These are phyloP conservation scores for Candida fluviatilis DNA, from an alignment of 805 yeast genomes.

Conservation along the genomic window DNA sequence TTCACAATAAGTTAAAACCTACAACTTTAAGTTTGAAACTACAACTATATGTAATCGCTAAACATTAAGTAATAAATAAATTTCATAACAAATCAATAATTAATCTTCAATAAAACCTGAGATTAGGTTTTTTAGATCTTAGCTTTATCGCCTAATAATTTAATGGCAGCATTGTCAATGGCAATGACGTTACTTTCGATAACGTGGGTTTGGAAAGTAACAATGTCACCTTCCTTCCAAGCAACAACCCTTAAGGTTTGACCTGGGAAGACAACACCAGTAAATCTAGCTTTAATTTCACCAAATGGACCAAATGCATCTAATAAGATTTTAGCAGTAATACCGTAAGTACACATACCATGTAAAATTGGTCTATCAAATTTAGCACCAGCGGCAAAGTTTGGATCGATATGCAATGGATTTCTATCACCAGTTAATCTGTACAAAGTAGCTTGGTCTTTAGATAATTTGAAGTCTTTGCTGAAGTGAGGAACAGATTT, in stretches of 20 bases:
- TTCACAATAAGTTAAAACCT: no score
- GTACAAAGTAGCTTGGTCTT: conserved; percentile 83
- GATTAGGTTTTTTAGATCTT: conserved; percentile 23
- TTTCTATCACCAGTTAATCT: conserved; percentile 91
- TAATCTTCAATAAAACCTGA: background rate
- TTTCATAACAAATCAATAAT: conserved; percentile 2
- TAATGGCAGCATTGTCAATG: conserved; percentile 84
- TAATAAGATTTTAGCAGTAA: conserved; percentile 67
- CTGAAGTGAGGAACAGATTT: conserved; percentile 63
- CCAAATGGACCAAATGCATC: conserved; percentile 79
- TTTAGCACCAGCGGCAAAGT: conserved; percentile 80
- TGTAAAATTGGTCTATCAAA: conserved; percentile 87
- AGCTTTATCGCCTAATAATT: conserved; percentile 40
- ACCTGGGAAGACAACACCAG: conserved; percentile 93
- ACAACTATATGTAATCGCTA: background rate
- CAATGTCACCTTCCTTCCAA: conserved; percentile 74
- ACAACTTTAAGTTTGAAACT: no score
- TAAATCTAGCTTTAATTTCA: conserved; percentile 86
- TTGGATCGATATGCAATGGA: conserved; percentile 94
- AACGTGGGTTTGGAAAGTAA: conserved; percentile 77
- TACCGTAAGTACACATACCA: conserved; percentile 87
- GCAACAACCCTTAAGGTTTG: conserved; percentile 77
- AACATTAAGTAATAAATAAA: conserved; percentile 4
- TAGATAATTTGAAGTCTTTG: conserved; percentile 50
- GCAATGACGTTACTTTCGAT: conserved; percentile 76